Evolutionary conservation across 2,329 filamentous ascomycete genomes (phyloP).

Genomic region (Cladorrhinum sp.): DNA sequence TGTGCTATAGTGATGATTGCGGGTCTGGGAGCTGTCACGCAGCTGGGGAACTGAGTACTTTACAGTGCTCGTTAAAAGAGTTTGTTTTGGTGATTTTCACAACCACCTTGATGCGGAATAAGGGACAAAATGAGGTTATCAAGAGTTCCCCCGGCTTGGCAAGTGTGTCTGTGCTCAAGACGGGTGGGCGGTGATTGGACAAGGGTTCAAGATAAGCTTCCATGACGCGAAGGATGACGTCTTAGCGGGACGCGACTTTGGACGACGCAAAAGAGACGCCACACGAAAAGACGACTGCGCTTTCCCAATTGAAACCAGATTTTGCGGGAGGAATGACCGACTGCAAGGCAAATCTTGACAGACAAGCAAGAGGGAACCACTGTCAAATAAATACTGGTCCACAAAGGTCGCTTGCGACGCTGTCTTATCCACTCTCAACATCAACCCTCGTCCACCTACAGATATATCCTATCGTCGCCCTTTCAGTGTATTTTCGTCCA

Average conservation of each 20-base stretch:
- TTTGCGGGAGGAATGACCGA: neutral
- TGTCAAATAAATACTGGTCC: neutral
- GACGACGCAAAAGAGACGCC: neutral
- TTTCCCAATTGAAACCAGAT: neutral
- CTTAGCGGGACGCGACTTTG: neutral
- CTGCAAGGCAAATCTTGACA: neutral
- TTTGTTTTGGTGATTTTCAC: neutral
- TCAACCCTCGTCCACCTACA: neutral
- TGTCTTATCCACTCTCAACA: slow-evolving; percentile 30
- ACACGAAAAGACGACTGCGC: neutral
- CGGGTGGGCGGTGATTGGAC: neutral
- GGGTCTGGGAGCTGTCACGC: too few species aligned
- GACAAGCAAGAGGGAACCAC: neutral
- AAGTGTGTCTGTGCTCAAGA: neutral
- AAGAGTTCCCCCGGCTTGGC: neutral
- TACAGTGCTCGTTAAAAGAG: too few species aligned
- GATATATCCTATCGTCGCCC: neutral
- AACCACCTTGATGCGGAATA: neutral
- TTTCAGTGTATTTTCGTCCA: neutral
- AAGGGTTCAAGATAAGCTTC: neutral
- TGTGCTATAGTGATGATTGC: too few species aligned
- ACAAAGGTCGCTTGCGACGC: neutral
- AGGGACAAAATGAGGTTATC: neutral
- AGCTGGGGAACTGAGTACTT: too few species aligned
- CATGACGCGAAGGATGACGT: neutral